These are phyloP conservation scores for Ceratocystis harringtonii DNA, from an alignment of 2,329 filamentous ascomycete genomes.

Conservation along the genomic window DNA sequence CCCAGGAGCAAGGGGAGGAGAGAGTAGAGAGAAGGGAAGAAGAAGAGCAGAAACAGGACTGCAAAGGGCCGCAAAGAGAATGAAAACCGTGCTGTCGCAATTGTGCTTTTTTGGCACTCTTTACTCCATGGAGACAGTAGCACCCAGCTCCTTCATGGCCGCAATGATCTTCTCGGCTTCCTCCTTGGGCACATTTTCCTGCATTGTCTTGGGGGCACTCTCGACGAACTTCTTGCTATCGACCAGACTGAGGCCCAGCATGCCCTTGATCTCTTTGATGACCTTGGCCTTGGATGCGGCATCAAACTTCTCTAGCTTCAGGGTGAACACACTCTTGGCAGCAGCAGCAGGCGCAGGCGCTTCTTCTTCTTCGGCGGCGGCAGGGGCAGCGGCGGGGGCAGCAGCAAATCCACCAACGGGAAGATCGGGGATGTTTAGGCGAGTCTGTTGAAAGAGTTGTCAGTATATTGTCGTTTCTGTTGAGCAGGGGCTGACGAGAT, in stretches of 20 bases:
- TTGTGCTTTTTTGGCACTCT: constrained; percentile 18
- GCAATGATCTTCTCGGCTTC: constrained; percentile 98
- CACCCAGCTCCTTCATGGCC: constrained; percentile 83
- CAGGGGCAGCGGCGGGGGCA: constrained; percentile 42
- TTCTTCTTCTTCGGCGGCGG: constrained; percentile 49
- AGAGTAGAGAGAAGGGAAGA: background rate
- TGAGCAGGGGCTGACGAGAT: background rate
- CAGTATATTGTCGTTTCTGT: background rate
- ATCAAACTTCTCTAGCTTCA: constrained; percentile 88
- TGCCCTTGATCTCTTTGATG: constrained; percentile 98
- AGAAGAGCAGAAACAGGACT: background rate
- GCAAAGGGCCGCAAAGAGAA: constrained; percentile 4
- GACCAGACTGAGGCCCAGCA: constrained; percentile 89
- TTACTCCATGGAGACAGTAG: constrained; percentile 81
- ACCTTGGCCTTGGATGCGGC: constrained; percentile 87
- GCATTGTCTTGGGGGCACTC: constrained; percentile 94
- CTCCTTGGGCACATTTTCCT: constrained; percentile 97
- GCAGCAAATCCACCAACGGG: constrained; percentile 82
- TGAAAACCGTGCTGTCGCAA: background rate
- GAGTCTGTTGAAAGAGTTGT: constrained; percentile 11
- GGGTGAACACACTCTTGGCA: constrained; percentile 93
- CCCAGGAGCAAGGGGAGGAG: background rate
- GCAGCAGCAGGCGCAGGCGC: constrained; percentile 76
- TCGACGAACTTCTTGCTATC: constrained; percentile 99
- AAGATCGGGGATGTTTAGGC: constrained; percentile 91